A percentile compares a stretch with the other conserved stretches of the same genome.
phyloP scores from a whole-genome alignment of 345 rosid species.

The Eutrema yunnanense region DNA sequence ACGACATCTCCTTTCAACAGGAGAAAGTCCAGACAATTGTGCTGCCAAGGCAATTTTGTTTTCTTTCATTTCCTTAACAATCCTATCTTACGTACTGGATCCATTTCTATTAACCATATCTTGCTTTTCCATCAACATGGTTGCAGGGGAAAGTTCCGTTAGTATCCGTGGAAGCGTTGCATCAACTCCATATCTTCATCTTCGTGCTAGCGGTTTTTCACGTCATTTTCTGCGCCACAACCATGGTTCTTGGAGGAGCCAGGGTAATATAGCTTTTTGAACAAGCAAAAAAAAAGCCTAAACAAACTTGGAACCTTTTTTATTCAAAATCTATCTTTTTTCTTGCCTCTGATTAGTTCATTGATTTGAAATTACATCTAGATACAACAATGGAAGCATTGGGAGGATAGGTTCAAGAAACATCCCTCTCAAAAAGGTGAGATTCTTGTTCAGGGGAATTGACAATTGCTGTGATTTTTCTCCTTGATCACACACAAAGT shows the following conservation, averaged over 20 bases:
- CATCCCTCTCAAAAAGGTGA: slow-evolving; percentile 25
- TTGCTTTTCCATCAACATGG: not conserved
- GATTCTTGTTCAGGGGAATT: not conserved
- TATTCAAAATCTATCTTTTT: not conserved
- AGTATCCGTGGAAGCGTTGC: slow-evolving; percentile 68
- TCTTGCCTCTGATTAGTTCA: not conserved
- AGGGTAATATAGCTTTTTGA: slow-evolving; percentile 40
- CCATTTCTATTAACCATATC: not conserved
- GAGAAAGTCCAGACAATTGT: slow-evolving; percentile 29
- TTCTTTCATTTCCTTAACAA: too few relatives aligned
- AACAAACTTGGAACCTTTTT: not conserved
- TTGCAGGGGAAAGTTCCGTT: slow-evolving; percentile 61
- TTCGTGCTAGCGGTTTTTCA: slow-evolving; percentile 85
- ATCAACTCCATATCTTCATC: slow-evolving; percentile 84
- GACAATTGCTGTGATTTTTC: not conserved
- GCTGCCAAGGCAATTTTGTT: slow-evolving; percentile 26
- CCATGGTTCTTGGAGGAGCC: slow-evolving; percentile 73
- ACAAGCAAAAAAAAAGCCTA: not conserved
- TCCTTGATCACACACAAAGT: not conserved
- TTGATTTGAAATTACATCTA: slow-evolving; percentile 17
- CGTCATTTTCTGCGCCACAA: slow-evolving; percentile 63
- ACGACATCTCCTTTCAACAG: slow-evolving; percentile 40
- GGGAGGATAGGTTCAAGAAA: slow-evolving; percentile 50
- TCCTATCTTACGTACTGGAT: not conserved
- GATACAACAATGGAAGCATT: slow-evolving; percentile 76